A percentile compares a stretch with the other conserved stretches of the same genome.
These are phyloP conservation scores for Protostelium mycophagum DNA, from an alignment of 78 protist species.

Conservation along the genomic window DNA sequence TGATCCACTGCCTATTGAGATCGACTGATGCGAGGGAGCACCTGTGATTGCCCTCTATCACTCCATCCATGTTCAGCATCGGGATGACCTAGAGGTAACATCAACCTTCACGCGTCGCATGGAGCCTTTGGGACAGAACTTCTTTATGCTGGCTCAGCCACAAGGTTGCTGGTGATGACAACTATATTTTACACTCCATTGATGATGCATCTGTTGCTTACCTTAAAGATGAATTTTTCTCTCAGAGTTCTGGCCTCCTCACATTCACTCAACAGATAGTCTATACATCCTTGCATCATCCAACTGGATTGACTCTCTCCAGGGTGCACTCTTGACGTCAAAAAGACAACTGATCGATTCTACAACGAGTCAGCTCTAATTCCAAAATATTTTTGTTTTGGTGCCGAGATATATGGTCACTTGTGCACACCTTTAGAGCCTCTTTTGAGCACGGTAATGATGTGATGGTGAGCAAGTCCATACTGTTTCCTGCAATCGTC, in stretches of 20 bases:
- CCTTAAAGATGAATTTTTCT: conserved; percentile 51
- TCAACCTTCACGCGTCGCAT: too few relatives aligned
- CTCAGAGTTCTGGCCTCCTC: conserved; percentile 47
- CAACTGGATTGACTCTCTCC: conserved; percentile 78
- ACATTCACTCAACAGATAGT: conserved; percentile 39
- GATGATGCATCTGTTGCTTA: neutral
- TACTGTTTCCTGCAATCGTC: conserved; percentile 33
- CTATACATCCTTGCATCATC: conserved; percentile 74
- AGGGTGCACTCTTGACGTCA: conserved; percentile 87
- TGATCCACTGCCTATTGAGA: conserved; percentile 54
- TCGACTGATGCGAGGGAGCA: conserved; percentile 38
- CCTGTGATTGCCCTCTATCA: conserved; percentile 59
- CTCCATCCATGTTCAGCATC: conserved; percentile 82
- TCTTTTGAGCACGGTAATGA: neutral
- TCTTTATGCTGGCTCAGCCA: too few relatives aligned
- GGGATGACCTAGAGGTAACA: too few relatives aligned
- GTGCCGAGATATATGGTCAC: too few relatives aligned
- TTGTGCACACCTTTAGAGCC: conserved; percentile 16
- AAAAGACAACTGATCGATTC: conserved; percentile 18
- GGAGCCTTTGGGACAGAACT: too few relatives aligned
- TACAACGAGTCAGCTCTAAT: neutral
- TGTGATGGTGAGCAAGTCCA: conserved; percentile 60
- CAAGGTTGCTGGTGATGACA: too few relatives aligned
- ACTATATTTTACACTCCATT: neutral
- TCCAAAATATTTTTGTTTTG: too few relatives aligned